phyloP scores from a whole-genome alignment of 192 early-diverging fungal species.

The Lobulomyces angularis region DNA sequence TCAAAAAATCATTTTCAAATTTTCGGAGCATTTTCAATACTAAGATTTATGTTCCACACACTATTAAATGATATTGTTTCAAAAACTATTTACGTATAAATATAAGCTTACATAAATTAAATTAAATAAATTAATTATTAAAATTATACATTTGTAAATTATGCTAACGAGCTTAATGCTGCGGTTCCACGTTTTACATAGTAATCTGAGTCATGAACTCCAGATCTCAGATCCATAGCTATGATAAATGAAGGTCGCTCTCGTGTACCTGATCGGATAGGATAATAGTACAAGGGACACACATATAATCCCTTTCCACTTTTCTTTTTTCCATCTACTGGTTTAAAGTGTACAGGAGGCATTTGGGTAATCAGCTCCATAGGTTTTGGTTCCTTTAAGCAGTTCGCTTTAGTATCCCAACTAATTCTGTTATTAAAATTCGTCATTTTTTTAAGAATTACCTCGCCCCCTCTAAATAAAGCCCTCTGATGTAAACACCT shows the following conservation, averaged over 20 bases:
- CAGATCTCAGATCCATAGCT: constrained; percentile 41
- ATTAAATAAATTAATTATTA: constrained; percentile 3
- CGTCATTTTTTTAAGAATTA: constrained; percentile 9
- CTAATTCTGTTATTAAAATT: too few relatives aligned
- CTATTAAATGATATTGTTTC: too few relatives aligned
- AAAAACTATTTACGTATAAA: too few relatives aligned
- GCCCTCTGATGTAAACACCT: constrained; percentile 40
- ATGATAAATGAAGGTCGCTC: constrained; percentile 52
- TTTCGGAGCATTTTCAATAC: too few relatives aligned
- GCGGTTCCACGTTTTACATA: constrained; percentile 49
- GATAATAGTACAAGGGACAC: constrained; percentile 50
- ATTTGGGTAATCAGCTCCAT: constrained; percentile 49
- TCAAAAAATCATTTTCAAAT: too few relatives aligned
- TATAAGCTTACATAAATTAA: background rate
- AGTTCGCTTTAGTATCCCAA: constrained; percentile 45
- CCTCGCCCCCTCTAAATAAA: constrained; percentile 52
- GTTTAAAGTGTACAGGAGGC: constrained; percentile 46
- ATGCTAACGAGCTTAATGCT: constrained; percentile 28
- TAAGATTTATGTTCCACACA: too few relatives aligned
- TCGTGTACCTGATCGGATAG: constrained; percentile 40
- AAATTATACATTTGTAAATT: constrained; percentile 4
- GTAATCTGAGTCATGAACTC: constrained; percentile 42
- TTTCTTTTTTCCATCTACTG: constrained; percentile 47
- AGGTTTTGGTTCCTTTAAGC: constrained; percentile 41
- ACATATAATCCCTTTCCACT: constrained; percentile 35